These are phyloP conservation scores for Mesotaenium endlicherianum DNA, from an alignment of 139 green algal species.

Conservation along the genomic window DNA sequence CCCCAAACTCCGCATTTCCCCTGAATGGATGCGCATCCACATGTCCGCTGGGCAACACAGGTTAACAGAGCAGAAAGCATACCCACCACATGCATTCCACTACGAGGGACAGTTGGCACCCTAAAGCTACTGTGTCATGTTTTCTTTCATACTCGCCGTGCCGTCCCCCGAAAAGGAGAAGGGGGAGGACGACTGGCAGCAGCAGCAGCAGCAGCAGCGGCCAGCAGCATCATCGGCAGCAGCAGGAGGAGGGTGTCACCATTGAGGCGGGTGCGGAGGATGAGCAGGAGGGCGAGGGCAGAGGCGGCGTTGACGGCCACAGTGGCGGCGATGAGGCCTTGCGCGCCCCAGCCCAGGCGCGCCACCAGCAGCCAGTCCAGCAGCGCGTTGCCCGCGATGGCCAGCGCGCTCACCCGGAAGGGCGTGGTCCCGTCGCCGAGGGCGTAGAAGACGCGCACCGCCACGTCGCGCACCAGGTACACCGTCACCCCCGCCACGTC, in stretches of 20 bases:
- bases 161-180: neutral
- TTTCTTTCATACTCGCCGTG: no score
- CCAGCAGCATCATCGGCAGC: neutral
- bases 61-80: neutral
- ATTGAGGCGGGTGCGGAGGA: neutral
- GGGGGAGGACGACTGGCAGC: neutral
- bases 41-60: neutral
- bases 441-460: constrained; percentile 55
- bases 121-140: no score
- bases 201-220: neutral
- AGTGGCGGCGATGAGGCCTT: constrained; percentile 32
- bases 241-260: neutral
- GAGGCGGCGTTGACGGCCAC: constrained; percentile 6
- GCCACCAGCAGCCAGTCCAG: constrained; percentile 49
- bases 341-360: constrained; percentile 4
- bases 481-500: constrained; percentile 39
- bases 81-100: neutral
- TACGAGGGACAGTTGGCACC: neutral
- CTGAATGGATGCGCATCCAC: neutral
- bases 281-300: neutral
- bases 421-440: constrained; percentile 43
- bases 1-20: neutral
- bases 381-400: constrained; percentile 45
- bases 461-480: constrained; percentile 49
- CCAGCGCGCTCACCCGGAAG: constrained; percentile 29